These are phyloP conservation scores for Eimeria necatrix DNA, from an alignment of 169 alveolate species.

Conservation along the genomic window DNA sequence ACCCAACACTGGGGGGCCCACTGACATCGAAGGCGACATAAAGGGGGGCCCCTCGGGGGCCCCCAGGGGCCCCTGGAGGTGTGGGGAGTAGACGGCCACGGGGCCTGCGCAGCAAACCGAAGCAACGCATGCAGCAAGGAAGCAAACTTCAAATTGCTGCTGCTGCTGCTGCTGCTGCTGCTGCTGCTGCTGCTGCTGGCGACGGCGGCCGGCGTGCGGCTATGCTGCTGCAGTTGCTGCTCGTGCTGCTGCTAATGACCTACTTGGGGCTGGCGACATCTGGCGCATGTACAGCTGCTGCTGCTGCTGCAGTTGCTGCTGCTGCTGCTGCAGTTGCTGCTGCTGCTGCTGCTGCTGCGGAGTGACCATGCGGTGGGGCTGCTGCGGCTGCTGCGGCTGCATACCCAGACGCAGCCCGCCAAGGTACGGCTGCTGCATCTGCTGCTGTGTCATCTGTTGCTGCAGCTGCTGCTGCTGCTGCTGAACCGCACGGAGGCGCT, in stretches of 20 bases:
- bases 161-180: slow-evolving; percentile 38
- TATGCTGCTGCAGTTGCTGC: slow-evolving; percentile 13
- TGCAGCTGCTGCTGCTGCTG: background rate
- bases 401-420: background rate
- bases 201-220: background rate
- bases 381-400: slow-evolving; percentile 12
- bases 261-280: background rate
- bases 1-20: too few relatives aligned
- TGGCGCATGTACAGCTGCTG: slow-evolving; percentile 13
- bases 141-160: background rate
- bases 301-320: background rate
- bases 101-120: too few relatives aligned
- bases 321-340: background rate
- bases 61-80: too few relatives aligned
- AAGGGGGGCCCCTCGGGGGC: background rate
- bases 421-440: background rate
- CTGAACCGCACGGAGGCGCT: background rate
- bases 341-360: slow-evolving; percentile 28
- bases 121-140: too few relatives aligned
- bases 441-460: background rate
- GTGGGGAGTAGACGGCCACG: too few relatives aligned
- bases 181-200: slow-evolving; percentile 15
- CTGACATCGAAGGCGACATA: too few relatives aligned
- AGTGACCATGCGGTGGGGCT: background rate
- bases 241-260: background rate